A percentile compares a stretch with the other conserved stretches of the same genome.
phyloP scores from a whole-genome alignment of 2,329 filamentous ascomycete genomes.

The Neodidymelliopsis sp. region DNA sequence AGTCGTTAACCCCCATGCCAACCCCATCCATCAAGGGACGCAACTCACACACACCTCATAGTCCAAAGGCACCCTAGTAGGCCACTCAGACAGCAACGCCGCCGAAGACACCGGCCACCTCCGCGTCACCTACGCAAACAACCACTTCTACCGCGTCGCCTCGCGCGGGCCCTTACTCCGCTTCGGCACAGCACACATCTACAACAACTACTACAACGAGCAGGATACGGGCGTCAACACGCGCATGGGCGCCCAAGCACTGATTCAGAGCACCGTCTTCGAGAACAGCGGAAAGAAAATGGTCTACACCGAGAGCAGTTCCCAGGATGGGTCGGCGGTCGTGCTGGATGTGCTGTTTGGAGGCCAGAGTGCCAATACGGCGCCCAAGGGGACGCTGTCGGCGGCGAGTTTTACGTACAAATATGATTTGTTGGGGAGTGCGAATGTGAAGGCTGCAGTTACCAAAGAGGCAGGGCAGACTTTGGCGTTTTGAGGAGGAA shows the following conservation, averaged over 20 bases:
- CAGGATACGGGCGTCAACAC: slow-evolving; percentile 50
- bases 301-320: slow-evolving; percentile 61
- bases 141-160: slow-evolving; percentile 69
- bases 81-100: slow-evolving; percentile 65
- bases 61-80: slow-evolving; percentile 66
- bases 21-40: background rate
- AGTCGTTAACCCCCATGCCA: background rate
- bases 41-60: no score
- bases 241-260: slow-evolving; percentile 50
- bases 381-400: slow-evolving; percentile 58
- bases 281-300: slow-evolving; percentile 66
- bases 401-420: slow-evolving; percentile 56
- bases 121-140: slow-evolving; percentile 70
- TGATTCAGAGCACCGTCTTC: slow-evolving; percentile 57
- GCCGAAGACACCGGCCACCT: slow-evolving; percentile 65
- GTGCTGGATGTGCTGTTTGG: slow-evolving; percentile 54
- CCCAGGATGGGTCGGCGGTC: slow-evolving; percentile 52
- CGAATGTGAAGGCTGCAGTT: slow-evolving; percentile 56
- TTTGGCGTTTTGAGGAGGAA: slow-evolving; percentile 18
- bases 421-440: slow-evolving; percentile 61
- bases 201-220: slow-evolving; percentile 57
- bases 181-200: slow-evolving; percentile 70
- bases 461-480: slow-evolving; percentile 36
- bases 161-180: slow-evolving; percentile 68
- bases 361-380: slow-evolving; percentile 56